phyloP scores from a whole-genome alignment of 306 rosid species.

The Prunus salicina region DNA sequence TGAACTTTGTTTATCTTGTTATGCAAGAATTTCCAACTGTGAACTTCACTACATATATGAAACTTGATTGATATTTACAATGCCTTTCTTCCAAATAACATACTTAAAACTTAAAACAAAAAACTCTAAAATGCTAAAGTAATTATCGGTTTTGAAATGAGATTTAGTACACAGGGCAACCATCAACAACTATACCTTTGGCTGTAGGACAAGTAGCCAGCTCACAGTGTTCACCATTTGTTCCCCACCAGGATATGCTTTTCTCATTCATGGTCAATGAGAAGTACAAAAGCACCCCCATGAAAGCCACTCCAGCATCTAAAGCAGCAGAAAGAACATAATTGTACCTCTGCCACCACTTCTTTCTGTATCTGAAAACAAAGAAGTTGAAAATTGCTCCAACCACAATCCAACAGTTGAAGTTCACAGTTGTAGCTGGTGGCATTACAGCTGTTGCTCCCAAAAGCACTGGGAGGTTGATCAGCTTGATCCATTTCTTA shows the following conservation, averaged over 20 bases:
- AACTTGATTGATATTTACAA: neutral
- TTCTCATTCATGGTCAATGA: slow-evolving; percentile 15
- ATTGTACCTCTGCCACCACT: slow-evolving; percentile 40
- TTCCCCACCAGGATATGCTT: slow-evolving; percentile 54
- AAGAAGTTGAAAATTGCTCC: slow-evolving; percentile 30
- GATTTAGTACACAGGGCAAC: slow-evolving; percentile 47
- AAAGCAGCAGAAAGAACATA: slow-evolving; percentile 42
- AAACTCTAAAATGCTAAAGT: neutral
- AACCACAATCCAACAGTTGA: slow-evolving; percentile 32
- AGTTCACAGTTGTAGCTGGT: slow-evolving; percentile 34
- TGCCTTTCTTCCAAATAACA: neutral
- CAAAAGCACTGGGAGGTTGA: slow-evolving; percentile 38
- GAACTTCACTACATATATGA: neutral
- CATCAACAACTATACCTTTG: slow-evolving; percentile 38
- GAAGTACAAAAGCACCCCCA: slow-evolving; percentile 48
- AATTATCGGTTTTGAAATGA: neutral
- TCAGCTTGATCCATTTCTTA: slow-evolving; percentile 22
- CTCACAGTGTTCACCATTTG: slow-evolving; percentile 46
- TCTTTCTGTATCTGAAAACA: slow-evolving; percentile 29
- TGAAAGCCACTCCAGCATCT: slow-evolving; percentile 46
- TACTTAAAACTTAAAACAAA: neutral
- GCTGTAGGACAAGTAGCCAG: slow-evolving; percentile 63
- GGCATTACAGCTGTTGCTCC: slow-evolving; percentile 33
- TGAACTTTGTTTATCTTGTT: too few relatives aligned
- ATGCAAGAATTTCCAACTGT: too few relatives aligned